Evolutionary conservation across 805 yeast genomes (phyloP).

Genomic region (Soucietia sequanensis): DNA sequence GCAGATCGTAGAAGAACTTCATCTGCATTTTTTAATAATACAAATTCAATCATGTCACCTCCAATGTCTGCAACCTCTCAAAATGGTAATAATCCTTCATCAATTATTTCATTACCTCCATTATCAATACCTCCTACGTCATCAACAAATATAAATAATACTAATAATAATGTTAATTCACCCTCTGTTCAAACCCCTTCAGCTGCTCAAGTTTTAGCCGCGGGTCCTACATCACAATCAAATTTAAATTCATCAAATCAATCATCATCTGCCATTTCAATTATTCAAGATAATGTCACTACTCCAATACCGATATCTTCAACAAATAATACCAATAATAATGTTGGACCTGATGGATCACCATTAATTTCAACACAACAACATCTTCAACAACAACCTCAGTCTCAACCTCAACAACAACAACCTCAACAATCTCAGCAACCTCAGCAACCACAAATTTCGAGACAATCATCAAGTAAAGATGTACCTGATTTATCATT

Average conservation of each 20-base stretch:
- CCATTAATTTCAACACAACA: too few relatives aligned
- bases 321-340: neutral
- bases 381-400: conserved; percentile 6
- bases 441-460: conserved; percentile 7
- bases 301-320: too few relatives aligned
- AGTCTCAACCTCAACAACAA: too few relatives aligned
- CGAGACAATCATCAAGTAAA: conserved; percentile 17
- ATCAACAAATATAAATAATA: too few relatives aligned
- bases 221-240: conserved; percentile 3
- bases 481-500: conserved; percentile 66
- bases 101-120: conserved; percentile 8
- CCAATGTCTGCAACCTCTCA: conserved; percentile 16
- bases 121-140: conserved; percentile 4
- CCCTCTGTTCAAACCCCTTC: too few relatives aligned
- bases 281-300: conserved; percentile 3
- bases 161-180: too few relatives aligned
- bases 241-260: conserved; percentile 8
- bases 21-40: conserved; percentile 48
- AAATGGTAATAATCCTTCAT: conserved; percentile 13
- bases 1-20: conserved; percentile 51
- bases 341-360: conserved; percentile 1
- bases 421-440: neutral
- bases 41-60: conserved; percentile 11
- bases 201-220: conserved; percentile 5
- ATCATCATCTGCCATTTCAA: conserved; percentile 5